Conservation (phyloP, 2,329 filamentous ascomycete genomes). For the Xylariomycetidae sp. region DNA sequence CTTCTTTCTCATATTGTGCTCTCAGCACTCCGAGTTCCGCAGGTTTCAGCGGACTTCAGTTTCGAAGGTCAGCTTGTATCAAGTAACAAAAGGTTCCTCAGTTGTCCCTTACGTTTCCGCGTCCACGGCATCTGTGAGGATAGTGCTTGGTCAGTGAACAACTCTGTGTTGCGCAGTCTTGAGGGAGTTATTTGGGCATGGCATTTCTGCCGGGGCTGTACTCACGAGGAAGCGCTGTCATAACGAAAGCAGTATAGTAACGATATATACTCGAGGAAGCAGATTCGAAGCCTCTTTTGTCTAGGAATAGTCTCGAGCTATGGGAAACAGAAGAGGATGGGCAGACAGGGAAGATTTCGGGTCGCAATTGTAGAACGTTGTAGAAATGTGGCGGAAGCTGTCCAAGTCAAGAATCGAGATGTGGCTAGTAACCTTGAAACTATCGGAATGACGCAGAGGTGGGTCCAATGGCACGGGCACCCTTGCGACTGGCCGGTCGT, state of each 20-base stretch:
- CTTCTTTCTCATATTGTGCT: conserved; percentile 94
- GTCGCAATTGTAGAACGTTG: no score
- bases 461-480: neutral
- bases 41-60: conserved; percentile 85
- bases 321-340: no score
- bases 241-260: no score
- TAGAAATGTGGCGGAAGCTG: conserved; percentile 15
- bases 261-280: no score
- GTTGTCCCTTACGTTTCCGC: conserved; percentile 72
- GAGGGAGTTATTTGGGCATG: neutral
- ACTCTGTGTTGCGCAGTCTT: no score
- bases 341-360: no score
- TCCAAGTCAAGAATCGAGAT: neutral
- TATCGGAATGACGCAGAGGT: conserved; percentile 6
- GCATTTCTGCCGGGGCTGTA: no score
- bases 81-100: no score
- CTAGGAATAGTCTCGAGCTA: no score
- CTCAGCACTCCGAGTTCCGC: conserved; percentile 90
- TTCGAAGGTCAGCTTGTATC: no score
- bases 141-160: no score
- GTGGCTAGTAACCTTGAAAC: conserved; percentile 1
- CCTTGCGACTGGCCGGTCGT: conserved; percentile 15
- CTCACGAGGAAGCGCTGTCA: conserved; percentile 29
- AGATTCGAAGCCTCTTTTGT: no score
- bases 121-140: conserved; percentile 81